Conservation (phyloP, 352 stramenopile species). For the Thraustochytrium sp. region DNA sequence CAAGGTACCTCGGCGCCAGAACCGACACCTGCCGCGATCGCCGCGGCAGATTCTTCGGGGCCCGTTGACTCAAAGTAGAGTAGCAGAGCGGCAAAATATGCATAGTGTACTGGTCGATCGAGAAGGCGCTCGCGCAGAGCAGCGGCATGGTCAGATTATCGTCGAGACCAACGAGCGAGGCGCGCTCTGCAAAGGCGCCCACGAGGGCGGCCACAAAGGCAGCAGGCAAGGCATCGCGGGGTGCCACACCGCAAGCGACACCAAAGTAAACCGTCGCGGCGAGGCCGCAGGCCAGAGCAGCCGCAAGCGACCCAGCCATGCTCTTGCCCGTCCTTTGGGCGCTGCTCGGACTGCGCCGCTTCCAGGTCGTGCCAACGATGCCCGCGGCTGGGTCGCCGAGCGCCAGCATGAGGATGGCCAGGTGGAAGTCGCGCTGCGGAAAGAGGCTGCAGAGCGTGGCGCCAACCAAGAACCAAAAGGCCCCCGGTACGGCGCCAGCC, state of each 20-base stretch:
- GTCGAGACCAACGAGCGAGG: neutral
- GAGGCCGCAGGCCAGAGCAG: neutral
- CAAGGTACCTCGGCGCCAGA: too few species aligned
- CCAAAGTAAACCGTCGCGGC: neutral
- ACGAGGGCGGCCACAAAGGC: neutral
- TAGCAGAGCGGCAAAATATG: too few species aligned
- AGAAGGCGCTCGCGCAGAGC: neutral
- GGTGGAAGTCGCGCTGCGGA: neutral
- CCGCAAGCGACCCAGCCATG: neutral
- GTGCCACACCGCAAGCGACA: neutral
- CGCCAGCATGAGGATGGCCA: constrained; percentile 10
- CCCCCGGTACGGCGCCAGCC: neutral
- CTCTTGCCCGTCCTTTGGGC: neutral
- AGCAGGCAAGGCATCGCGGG: neutral
- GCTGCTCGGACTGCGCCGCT: neutral
- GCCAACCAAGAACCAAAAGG: constrained; percentile 8
- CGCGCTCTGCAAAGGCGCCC: neutral
- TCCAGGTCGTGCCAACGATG: neutral
- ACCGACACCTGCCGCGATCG: too few species aligned
- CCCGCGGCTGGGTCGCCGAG: constrained; percentile 13
- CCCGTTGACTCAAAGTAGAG: too few species aligned
- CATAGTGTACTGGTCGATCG: too few species aligned
- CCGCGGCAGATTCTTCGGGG: too few species aligned
- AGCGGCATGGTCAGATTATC: constrained; percentile 14
- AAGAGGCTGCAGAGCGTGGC: constrained; percentile 19